A percentile compares a stretch with the other conserved stretches of the same genome.
These are phyloP conservation scores for Sordariomycetes sp. DNA, from an alignment of 2,329 filamentous ascomycete species.

Conservation along the genomic window DNA sequence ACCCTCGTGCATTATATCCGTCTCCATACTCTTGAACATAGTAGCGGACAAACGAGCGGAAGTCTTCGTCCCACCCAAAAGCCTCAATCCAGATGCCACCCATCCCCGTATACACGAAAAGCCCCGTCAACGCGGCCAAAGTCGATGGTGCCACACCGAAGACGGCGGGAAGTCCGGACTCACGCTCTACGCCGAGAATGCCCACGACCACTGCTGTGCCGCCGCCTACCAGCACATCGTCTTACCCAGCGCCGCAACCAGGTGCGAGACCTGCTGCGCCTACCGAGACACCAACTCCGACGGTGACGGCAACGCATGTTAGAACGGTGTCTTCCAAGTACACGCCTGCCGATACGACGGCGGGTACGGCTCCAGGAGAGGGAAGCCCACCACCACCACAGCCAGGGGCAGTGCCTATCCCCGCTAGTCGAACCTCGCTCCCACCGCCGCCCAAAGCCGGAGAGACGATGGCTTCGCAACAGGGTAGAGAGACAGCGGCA, in stretches of 20 bases:
- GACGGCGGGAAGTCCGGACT: conserved; percentile 18
- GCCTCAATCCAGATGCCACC: conserved; percentile 37
- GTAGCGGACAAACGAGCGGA: not conserved
- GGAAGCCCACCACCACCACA: conserved; percentile 39
- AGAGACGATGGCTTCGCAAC: conserved; percentile 18
- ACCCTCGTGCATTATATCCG: not conserved
- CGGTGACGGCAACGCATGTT: conserved; percentile 12
- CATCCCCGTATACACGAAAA: conserved; percentile 45
- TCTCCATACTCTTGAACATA: not conserved
- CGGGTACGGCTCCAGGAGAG: conserved; percentile 6
- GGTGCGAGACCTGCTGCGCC: conserved; percentile 30
- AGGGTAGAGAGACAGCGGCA: conserved; percentile 12
- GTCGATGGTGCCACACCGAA: conserved; percentile 32
- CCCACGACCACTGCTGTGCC: conserved; percentile 12
- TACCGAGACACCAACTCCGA: conserved; percentile 24
- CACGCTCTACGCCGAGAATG: not conserved
- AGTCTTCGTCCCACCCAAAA: not conserved
- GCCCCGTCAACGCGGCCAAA: conserved; percentile 45
- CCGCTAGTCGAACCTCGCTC: conserved; percentile 19
- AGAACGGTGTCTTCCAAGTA: conserved; percentile 26
- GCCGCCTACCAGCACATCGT: conserved; percentile 17
- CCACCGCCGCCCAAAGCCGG: conserved; percentile 39
- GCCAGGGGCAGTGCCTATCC: conserved; percentile 38
- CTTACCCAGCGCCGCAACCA: conserved; percentile 29
- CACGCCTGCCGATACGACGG: conserved; percentile 24